Evolutionary conservation across 163 green algal genomes (phyloP), one percentile per base, ranked within the genome.

Genomic region (Picocystis sp.): DNA sequence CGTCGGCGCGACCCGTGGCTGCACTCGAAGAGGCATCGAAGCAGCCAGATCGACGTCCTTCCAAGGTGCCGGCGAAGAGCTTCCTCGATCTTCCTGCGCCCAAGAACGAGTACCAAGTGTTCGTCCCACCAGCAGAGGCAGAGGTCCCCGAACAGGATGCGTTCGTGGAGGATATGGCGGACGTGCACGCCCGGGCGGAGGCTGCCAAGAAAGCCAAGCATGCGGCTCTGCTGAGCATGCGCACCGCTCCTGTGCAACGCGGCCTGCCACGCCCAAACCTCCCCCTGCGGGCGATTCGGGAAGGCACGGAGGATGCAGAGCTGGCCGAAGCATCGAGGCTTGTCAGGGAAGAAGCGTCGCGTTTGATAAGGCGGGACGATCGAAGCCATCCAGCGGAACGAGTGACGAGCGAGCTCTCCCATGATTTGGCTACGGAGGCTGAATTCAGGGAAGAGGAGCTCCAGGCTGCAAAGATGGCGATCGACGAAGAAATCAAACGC

Each of bases 91-190:
- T 98, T 46, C 89, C 89, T 11, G 69, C 67, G 11, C 87, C 89
- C 5, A 65, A 85, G 54, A 94, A 96, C 53, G 83, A 95, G 77
- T 95, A 95, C 64, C 60, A 81, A 65, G 64, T 91, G 22, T 62
- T 47, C n/a, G 29, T 24, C 15, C 22, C 47, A 67, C 23, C 65
- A 38, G 8, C 29, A 8, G 29, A 71, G 43, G 69, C 75, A 13
- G 66, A 69, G 23, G 54, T 52, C 42, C 69, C 77, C 46, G 64
- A 67, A 22, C 61, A 49, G 19, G 65, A 70, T 8, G 49, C 23
- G 1, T 72, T 85, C 44, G 78, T 84, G 64, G 75, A 88, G 63
- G 86, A 95, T 52, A 81, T 82, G 17, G 86, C 71, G 11, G 83
- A 93, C 43, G 53, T 74, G 10, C 69, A 75, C 44, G 74, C 60